A percentile compares a stretch with the other conserved stretches of the same genome.
phyloP scores from a whole-genome alignment of 108 stramenopile species.

The Stephanodiscus triporus region DNA sequence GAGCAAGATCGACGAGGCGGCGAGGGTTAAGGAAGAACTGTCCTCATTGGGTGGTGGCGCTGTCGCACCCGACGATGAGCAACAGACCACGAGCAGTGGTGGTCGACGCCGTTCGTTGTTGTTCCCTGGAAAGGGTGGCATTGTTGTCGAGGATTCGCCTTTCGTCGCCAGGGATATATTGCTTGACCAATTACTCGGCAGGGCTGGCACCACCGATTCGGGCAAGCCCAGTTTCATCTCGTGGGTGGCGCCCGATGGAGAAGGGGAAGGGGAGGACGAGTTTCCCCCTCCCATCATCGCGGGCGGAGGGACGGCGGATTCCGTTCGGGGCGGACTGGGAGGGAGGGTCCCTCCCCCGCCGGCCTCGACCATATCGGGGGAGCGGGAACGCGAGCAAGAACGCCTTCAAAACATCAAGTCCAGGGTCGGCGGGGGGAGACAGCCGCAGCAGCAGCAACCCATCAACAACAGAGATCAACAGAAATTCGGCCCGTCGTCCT shows the following conservation, averaged over 20 bases:
- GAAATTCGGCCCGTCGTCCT: constrained; percentile 11
- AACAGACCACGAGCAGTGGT: background rate
- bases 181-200: constrained; percentile 22
- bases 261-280: background rate
- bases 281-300: background rate
- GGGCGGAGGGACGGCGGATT: background rate
- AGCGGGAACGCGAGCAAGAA: constrained; percentile 27
- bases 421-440: constrained; percentile 6
- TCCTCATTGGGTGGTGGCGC: constrained; percentile 7
- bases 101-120: constrained; percentile 6
- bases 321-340: background rate
- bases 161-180: constrained; percentile 33
- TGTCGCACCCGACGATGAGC: background rate
- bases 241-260: constrained; percentile 21
- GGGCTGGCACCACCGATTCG: background rate
- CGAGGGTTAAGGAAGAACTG: constrained; percentile 31
- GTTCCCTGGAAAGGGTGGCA: constrained; percentile 30
- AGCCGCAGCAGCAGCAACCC: constrained; percentile 1
- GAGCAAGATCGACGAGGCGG: constrained; percentile 28
- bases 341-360: background rate
- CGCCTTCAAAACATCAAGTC: constrained; percentile 23
- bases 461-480: background rate
- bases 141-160: constrained; percentile 26
- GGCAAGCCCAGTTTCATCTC: constrained; percentile 25
- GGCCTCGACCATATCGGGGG: constrained; percentile 20